Conservation (phyloP, 192 early-diverging fungal genomes). For the Chytriomyces confervae region DNA sequence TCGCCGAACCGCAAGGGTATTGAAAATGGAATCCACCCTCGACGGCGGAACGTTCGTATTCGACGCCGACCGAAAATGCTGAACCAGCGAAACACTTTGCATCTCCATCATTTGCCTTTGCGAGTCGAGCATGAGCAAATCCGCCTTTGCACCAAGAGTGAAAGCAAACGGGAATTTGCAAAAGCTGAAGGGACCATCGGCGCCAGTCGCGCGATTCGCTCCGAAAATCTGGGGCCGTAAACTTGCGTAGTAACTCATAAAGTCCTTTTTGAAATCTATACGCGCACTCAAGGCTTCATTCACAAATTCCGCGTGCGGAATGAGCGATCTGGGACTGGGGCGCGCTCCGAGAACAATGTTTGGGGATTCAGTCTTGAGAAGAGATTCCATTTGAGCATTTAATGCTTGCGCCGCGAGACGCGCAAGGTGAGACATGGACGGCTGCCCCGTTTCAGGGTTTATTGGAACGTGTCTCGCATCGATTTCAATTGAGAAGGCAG, state of each 20-base stretch:
- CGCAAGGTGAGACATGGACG: not conserved
- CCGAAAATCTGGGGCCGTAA: not conserved
- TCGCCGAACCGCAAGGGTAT: not conserved
- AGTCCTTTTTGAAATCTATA: conserved; percentile 23
- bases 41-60: not conserved
- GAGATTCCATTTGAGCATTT: not conserved
- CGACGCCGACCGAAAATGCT: not conserved
- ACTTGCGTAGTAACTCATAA: conserved; percentile 5
- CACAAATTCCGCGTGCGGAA: conserved; percentile 21
- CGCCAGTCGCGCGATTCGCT: no score
- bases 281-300: conserved; percentile 12
- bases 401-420: not conserved
- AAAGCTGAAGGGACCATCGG: not conserved
- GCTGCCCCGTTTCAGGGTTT: not conserved
- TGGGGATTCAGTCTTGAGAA: not conserved
- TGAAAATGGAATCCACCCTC: not conserved
- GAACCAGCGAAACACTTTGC: conserved; percentile 6
- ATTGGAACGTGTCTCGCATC: not conserved
- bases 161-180: conserved; percentile 18
- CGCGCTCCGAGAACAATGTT: conserved; percentile 7
- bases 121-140: conserved; percentile 9
- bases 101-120: conserved; percentile 25
- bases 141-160: not conserved
- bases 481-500: not conserved
- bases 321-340: conserved; percentile 18